A percentile compares a stretch with the other conserved stretches of the same genome.
Evolutionary conservation across 441 rosid species (phyloP).

Genomic region (Populus hybrid): DNA sequence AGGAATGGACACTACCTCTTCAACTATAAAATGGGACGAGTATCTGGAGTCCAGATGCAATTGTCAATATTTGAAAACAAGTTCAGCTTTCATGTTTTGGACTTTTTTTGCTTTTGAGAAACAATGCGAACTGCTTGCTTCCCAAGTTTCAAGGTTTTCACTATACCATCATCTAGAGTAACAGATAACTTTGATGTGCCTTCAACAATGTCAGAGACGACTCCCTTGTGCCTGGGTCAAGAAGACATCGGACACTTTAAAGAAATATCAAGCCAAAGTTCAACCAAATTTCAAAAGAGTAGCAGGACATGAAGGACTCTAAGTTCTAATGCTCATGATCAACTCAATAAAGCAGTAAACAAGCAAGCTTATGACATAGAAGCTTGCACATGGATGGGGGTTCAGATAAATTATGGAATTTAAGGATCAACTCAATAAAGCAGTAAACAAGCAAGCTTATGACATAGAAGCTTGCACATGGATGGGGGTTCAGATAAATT

Average conservation of each 20-base stretch:
- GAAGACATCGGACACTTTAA: constrained; percentile 5
- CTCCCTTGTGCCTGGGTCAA: constrained; percentile 78
- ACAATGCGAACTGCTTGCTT: constrained; percentile 83
- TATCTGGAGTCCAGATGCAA: constrained; percentile 1
- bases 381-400: too few relatives aligned
- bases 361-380: too few relatives aligned
- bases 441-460: neutral
- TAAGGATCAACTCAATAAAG: too few relatives aligned
- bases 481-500: neutral
- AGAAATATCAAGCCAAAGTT: neutral
- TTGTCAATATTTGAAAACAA: constrained; percentile 5
- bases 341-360: neutral
- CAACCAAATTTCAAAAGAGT: constrained; percentile 1
- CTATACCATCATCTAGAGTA: constrained; percentile 67
- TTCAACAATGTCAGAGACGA: constrained; percentile 53
- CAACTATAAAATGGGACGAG: constrained; percentile 17
- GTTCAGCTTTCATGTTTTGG: constrained; percentile 33
- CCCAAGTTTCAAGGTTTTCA: constrained; percentile 73
- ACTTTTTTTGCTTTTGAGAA: constrained; percentile 82
- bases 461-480: constrained; percentile 14
- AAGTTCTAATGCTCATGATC: neutral
- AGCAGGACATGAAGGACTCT: neutral
- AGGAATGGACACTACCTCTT: constrained; percentile 17
- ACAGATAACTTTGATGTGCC: constrained; percentile 60
- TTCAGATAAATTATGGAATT: too few relatives aligned